Percentiles rank a stretch among this genome's conserved stretches.
Evolutionary conservation across 2,329 filamentous ascomycete genomes (phyloP).

Genomic region (Exutisphaerella laricina): DNA sequence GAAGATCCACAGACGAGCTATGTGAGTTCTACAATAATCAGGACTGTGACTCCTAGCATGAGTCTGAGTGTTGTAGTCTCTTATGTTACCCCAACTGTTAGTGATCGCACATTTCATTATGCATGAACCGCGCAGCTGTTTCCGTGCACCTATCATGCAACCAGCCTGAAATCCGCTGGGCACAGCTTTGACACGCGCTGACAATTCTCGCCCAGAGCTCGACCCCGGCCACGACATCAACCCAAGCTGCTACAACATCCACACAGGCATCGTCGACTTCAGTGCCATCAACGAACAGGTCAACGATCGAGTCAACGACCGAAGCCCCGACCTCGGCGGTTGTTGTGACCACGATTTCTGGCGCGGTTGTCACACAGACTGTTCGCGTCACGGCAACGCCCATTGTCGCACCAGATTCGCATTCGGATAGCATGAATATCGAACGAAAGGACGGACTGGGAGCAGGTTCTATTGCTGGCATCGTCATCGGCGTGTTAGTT

Average conservation of each 20-base stretch:
- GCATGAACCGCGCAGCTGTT: conserved; percentile 11
- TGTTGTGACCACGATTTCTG: conserved; percentile 41
- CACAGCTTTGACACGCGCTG: conserved; percentile 16
- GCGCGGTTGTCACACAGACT: conserved; percentile 40
- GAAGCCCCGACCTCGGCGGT: conserved; percentile 35
- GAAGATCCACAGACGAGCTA: conserved; percentile 25
- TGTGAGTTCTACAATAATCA: conserved; percentile 26
- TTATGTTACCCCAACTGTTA: conserved; percentile 27
- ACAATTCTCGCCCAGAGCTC: conserved; percentile 8
- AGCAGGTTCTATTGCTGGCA: conserved; percentile 40
- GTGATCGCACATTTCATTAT: conserved; percentile 24
- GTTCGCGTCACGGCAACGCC: conserved; percentile 40
- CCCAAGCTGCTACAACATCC: conserved; percentile 14
- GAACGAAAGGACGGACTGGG: conserved; percentile 29
- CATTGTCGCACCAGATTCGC: conserved; percentile 18
- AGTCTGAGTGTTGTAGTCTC: conserved; percentile 26
- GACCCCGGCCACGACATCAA: conserved; percentile 5
- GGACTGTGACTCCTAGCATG: conserved; percentile 20
- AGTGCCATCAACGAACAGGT: conserved; percentile 14
- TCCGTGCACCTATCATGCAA: conserved; percentile 2
- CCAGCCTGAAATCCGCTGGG: conserved; percentile 6
- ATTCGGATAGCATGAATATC: conserved; percentile 18
- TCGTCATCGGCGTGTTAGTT: conserved; percentile 40
- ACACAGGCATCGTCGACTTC: conserved; percentile 20
- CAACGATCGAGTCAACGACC: conserved; percentile 19